Evolutionary conservation across 345 rosid species (phyloP).

Genomic region (Eutrema heterophyllum): DNA sequence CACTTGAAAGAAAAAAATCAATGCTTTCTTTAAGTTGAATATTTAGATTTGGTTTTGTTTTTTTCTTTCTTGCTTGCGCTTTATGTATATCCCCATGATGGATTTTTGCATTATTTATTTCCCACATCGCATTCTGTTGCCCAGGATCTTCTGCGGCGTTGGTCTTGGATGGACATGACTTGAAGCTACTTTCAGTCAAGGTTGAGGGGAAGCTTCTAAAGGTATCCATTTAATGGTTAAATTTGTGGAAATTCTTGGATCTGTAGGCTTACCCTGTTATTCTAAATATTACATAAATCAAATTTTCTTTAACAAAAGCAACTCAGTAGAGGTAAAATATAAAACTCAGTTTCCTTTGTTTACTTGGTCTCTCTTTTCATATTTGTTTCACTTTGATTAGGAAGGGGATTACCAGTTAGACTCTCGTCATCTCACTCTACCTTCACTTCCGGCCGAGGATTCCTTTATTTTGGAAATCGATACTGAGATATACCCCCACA

Average conservation of each 20-base stretch:
- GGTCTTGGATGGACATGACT: slow-evolving; percentile 77
- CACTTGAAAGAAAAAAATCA: background rate
- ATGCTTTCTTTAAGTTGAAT: background rate
- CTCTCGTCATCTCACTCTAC: slow-evolving; percentile 63
- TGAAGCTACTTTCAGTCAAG: slow-evolving; percentile 77
- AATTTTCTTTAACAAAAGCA: background rate
- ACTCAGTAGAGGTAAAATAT: background rate
- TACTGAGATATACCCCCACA: slow-evolving; percentile 81
- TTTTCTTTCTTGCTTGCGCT: background rate
- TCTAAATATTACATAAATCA: background rate
- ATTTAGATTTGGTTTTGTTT: background rate
- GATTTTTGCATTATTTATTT: background rate
- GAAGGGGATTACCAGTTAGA: slow-evolving; percentile 61
- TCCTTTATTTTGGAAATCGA: slow-evolving; percentile 70
- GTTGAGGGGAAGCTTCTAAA: slow-evolving; percentile 58
- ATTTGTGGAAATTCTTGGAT: background rate
- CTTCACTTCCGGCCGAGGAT: slow-evolving; percentile 57
- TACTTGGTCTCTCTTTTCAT: background rate
- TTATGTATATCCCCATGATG: background rate
- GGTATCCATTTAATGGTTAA: slow-evolving; percentile 38
- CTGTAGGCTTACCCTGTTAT: background rate
- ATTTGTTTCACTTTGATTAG: slow-evolving; percentile 29
- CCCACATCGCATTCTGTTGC: slow-evolving; percentile 2
- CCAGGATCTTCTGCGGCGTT: slow-evolving; percentile 69
- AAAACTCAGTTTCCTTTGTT: background rate